Conservation (phyloP, 2,329 filamentous ascomycete species). For the Ophiostoma sp. region DNA sequence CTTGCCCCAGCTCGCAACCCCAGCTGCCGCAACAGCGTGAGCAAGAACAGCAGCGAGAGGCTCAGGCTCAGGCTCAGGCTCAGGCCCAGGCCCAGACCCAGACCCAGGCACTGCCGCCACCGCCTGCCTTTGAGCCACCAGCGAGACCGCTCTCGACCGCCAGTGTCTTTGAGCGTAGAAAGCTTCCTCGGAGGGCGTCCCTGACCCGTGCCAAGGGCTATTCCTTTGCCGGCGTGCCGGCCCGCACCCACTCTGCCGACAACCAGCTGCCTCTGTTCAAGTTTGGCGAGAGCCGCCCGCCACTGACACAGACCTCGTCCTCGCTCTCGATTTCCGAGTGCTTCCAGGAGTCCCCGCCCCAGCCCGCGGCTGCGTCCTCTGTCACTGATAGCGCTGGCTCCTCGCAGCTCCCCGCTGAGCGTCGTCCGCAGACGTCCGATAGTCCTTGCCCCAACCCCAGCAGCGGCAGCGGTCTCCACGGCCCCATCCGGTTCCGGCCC, state of each 20-base stretch:
- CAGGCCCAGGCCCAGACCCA: constrained; percentile 13
- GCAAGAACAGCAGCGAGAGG: neutral
- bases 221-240: constrained; percentile 57
- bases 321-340: constrained; percentile 70
- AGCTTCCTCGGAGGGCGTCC: constrained; percentile 67
- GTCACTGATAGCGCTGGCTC: neutral
- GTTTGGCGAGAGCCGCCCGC: constrained; percentile 50
- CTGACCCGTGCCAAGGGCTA: constrained; percentile 69
- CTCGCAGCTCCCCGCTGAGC: constrained; percentile 39
- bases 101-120: constrained; percentile 33
- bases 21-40: neutral
- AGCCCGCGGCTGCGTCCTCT: constrained; percentile 30
- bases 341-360: constrained; percentile 73
- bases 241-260: constrained; percentile 53
- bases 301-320: constrained; percentile 38
- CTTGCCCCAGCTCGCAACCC: constrained; percentile 29
- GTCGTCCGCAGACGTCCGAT: constrained; percentile 54
- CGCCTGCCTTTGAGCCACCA: constrained; percentile 32
- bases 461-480: constrained; percentile 38
- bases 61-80: neutral
- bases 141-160: constrained; percentile 3
- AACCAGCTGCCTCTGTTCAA: constrained; percentile 66
- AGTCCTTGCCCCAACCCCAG: constrained; percentile 47
- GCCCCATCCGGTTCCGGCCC: constrained; percentile 58
- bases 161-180: constrained; percentile 50